Conservation (phyloP, 805 yeast species). For the Kregervanrija delftensis region DNA sequence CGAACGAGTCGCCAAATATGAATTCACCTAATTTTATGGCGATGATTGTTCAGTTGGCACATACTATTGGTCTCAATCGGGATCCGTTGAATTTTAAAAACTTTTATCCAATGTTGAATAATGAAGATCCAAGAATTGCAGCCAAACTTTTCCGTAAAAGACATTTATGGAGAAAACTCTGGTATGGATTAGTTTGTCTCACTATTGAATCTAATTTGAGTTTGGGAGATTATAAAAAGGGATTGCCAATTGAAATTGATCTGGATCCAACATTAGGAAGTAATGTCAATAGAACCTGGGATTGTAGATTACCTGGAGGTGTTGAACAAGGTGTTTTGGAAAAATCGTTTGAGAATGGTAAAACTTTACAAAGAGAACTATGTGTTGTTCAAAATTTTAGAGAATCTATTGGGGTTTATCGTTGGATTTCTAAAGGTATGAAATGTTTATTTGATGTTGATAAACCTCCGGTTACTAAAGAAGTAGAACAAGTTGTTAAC, state of each 20-base stretch:
- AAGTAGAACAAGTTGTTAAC: conserved; percentile 23
- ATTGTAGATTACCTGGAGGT: conserved; percentile 32
- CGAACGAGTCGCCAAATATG: conserved; percentile 30
- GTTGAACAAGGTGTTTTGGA: conserved; percentile 30
- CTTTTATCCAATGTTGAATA: conserved; percentile 19
- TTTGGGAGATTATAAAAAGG: conserved; percentile 32
- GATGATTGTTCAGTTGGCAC: conserved; percentile 37
- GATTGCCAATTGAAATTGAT: conserved; percentile 30
- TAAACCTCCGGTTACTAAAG: conserved; percentile 27
- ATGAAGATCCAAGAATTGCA: conserved; percentile 24
- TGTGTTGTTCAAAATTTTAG: conserved; percentile 42
- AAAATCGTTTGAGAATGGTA: conserved; percentile 26
- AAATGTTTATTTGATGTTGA: conserved; percentile 29
- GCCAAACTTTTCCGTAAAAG: conserved; percentile 28
- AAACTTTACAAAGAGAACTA: conserved; percentile 31
- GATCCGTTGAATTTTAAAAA: conserved; percentile 38
- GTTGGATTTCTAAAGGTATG: conserved; percentile 35
- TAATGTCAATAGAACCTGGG: conserved; percentile 28
- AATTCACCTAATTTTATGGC: conserved; percentile 29
- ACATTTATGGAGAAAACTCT: conserved; percentile 35
- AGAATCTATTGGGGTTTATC: conserved; percentile 39
- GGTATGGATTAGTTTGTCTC: conserved; percentile 30
- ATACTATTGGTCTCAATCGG: conserved; percentile 39
- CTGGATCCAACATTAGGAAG: conserved; percentile 29
- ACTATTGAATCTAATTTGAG: conserved; percentile 29